Base-by-base conservation (phyloP, 2,329 filamentous ascomycete species). In the Didymella exigua region DNA sequence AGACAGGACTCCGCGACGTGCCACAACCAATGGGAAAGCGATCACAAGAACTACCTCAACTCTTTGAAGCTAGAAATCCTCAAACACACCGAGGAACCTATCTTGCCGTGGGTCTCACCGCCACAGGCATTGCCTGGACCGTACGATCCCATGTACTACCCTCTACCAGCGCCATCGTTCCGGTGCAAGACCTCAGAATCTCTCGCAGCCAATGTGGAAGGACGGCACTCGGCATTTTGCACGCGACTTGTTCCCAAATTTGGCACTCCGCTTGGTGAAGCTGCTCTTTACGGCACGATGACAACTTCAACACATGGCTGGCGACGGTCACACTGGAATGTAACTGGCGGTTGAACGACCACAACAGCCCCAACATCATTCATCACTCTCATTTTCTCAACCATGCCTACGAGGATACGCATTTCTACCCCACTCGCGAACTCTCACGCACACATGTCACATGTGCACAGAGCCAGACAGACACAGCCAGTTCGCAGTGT, bases 301-400 rank as follows among this genome's bases (percentile, higher is more conserved):
- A 73, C 69, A 3, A 62, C 62, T 5, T 68, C 69, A 2, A 66
- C 55, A 23, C 62, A 67, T 44, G 70, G 70, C 41, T 73, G 71
- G 71, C 62, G 69, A 40, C 67, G 71, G 16, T 72, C 71, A 24
- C 66, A 73, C 48, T 75, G 72, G 72, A 70, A 66, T 3, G 66
- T 74, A 5, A 51, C 60, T 23, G 65, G 67, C 41, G 63, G 62
- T 23, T 73, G 70, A 74, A 58, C 13, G 18, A 43, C 2, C 8
- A 3, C 9, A 3, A 21, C 7, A 16, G 10, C 21, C 21, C 21
- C 21, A n/a, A 10, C 34, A 16, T 47, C 19, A 8, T 11, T 23
- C 18, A 26, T 19, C n/a, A 11, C 21, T 23, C 31, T 49, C 14
- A 21, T 8, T 42, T 11, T 30, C 33, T 29, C 31, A 24, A 42